Evolutionary conservation across 768 basidiomycete genomes (phyloP).

Genomic region (Lactarius quietus): DNA sequence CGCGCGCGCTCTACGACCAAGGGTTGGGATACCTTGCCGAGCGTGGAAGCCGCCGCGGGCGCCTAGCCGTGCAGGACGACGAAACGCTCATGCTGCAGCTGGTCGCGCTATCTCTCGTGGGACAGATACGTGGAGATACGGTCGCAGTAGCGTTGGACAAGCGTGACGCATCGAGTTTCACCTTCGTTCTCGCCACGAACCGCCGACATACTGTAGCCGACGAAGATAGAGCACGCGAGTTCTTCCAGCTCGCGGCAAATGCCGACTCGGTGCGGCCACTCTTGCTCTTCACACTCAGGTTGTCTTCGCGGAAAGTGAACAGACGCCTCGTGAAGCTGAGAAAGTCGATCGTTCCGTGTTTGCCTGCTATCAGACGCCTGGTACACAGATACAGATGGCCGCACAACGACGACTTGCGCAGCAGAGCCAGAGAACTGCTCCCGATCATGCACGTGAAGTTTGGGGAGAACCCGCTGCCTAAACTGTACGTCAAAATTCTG

Average conservation of each 20-base stretch:
- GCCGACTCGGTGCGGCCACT: slow-evolving; percentile 14
- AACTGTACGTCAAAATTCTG: slow-evolving; percentile 16
- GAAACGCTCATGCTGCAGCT: slow-evolving; percentile 22
- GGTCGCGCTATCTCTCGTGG: slow-evolving; percentile 21
- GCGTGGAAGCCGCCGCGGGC: slow-evolving; percentile 14
- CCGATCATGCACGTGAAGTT: slow-evolving; percentile 13
- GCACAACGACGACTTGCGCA: slow-evolving; percentile 11
- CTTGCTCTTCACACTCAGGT: slow-evolving; percentile 6
- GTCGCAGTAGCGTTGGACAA: slow-evolving; percentile 23
- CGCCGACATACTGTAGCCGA: slow-evolving; percentile 9
- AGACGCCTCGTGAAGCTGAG: slow-evolving; percentile 16
- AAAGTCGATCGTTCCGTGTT: slow-evolving; percentile 9
- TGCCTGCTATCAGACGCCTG: slow-evolving; percentile 15
- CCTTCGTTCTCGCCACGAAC: slow-evolving; percentile 22
- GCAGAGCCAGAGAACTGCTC: slow-evolving; percentile 19
- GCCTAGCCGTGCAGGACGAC: slow-evolving; percentile 16
- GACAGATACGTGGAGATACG: slow-evolving; percentile 21
- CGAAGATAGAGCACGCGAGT: slow-evolving; percentile 17
- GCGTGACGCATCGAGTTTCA: slow-evolving; percentile 12
- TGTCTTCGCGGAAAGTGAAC: slow-evolving; percentile 19
- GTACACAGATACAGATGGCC: slow-evolving; percentile 18
- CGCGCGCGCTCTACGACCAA: not conserved
- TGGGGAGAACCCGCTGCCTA: slow-evolving; percentile 10
- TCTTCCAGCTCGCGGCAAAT: slow-evolving; percentile 16
- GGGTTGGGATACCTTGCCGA: slow-evolving; percentile 10